A percentile compares a stretch with the other conserved stretches of the same genome.
Evolutionary conservation across 176 grass and related monocot genomes (phyloP).

Genomic region (Cenchrus purpureus): DNA sequence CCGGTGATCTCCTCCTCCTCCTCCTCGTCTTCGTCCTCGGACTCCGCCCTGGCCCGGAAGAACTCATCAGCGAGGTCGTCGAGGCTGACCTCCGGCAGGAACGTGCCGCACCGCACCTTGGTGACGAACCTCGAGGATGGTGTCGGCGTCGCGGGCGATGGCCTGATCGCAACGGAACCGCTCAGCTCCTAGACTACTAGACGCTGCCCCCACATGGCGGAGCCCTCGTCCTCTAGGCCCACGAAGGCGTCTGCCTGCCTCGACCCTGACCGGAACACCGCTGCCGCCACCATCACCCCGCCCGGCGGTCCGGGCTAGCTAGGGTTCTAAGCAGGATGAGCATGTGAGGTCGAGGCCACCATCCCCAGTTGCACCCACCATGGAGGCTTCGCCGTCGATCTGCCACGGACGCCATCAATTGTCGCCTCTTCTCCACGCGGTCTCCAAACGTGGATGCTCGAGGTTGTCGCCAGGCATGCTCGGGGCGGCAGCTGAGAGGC

Average conservation of each 20-base stretch:
- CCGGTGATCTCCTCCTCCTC: conserved; percentile 10
- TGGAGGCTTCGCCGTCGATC: too few species aligned
- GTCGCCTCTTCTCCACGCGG: too few species aligned
- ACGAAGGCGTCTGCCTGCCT: conserved; percentile 38
- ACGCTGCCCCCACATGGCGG: conserved; percentile 27
- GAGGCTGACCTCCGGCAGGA: conserved; percentile 76
- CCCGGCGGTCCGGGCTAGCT: not conserved
- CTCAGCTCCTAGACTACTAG: conserved; percentile 77
- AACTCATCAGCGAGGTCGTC: conserved; percentile 98
- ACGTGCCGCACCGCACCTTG: conserved; percentile 48
- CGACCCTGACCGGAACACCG: conserved; percentile 20
- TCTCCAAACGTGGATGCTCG: too few species aligned
- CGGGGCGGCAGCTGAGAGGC: too few species aligned
- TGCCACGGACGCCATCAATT: too few species aligned
- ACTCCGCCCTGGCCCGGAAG: conserved; percentile 83
- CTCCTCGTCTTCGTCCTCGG: conserved; percentile 71
- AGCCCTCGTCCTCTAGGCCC: conserved; percentile 30
- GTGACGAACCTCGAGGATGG: conserved; percentile 77
- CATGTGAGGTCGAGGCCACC: too few species aligned
- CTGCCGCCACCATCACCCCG: conserved; percentile 21
- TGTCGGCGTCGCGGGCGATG: conserved; percentile 54
- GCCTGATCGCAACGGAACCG: conserved; percentile 65
- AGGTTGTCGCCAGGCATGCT: too few species aligned
- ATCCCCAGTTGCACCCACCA: too few species aligned
- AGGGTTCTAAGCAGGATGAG: conserved; percentile 10